Evolutionary conservation across 148 eudicot genomes (phyloP).

Genomic region (Vaccinium vitisidaea): DNA sequence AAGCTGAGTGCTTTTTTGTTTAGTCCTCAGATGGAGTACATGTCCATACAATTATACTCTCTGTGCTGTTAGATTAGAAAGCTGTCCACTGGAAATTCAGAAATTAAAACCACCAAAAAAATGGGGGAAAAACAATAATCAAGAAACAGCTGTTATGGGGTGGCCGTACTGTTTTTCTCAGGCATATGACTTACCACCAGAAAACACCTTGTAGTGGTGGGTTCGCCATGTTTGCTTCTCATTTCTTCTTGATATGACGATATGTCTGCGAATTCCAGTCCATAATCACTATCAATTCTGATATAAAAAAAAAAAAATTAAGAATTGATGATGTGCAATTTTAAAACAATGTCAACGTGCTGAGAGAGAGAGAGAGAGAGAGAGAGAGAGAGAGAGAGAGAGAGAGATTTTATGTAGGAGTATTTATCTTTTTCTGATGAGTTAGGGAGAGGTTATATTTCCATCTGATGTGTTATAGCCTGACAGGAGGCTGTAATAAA

Average conservation of each 20-base stretch:
- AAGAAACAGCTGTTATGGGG: conserved; percentile 28
- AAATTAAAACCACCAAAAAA: background rate
- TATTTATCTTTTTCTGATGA: background rate
- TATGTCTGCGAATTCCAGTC: background rate
- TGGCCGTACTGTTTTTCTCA: background rate
- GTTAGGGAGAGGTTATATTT: background rate
- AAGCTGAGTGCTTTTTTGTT: background rate
- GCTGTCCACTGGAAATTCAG: conserved; percentile 7
- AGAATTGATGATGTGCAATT: background rate
- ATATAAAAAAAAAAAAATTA: background rate
- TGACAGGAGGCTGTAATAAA: background rate
- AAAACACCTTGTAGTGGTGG: conserved; percentile 11
- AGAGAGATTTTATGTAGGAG: background rate
- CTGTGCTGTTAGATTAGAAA: background rate
- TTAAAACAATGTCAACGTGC: background rate
- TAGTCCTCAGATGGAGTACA: background rate
- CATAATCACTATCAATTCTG: background rate
- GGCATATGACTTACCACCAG: conserved; percentile 24
- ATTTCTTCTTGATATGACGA: background rate
- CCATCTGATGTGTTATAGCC: background rate
- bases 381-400: conserved; percentile 3
- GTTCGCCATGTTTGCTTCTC: background rate
- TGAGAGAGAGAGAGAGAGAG: background rate
- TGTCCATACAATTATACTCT: too few species aligned
- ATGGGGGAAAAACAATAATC: too few species aligned